These are phyloP conservation scores for Aspergillus asperescens DNA, from an alignment of 495 filamentous ascomycete genomes.

Conservation along the genomic window DNA sequence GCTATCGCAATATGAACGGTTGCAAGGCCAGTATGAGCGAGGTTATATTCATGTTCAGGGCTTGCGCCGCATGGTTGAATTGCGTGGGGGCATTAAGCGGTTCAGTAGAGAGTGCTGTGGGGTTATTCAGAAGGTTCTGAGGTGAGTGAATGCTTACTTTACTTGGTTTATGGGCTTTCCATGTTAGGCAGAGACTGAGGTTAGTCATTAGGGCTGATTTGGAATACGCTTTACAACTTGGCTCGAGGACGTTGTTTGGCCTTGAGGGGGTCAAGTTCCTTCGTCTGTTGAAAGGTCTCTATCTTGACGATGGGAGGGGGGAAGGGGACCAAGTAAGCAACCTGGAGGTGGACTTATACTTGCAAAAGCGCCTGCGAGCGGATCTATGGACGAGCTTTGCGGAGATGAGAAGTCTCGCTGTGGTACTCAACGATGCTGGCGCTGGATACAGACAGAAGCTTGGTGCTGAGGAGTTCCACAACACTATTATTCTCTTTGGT, in stretches of 20 bases:
- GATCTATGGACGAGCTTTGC: neutral
- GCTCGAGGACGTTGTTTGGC: neutral
- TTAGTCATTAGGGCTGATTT: neutral
- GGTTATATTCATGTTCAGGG: constrained; percentile 1
- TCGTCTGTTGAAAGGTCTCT: neutral
- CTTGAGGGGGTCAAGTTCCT: neutral
- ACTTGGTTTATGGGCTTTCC: neutral
- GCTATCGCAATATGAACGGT: constrained; percentile 1
- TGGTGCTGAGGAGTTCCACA: neutral
- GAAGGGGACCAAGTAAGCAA: neutral
- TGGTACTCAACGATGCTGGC: neutral
- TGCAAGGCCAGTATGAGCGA: neutral
- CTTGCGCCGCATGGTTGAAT: neutral
- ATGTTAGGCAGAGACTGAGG: neutral
- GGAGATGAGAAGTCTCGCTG: neutral
- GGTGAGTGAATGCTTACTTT: neutral
- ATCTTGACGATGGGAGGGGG: neutral
- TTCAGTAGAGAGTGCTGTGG: neutral
- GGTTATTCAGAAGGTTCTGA: neutral
- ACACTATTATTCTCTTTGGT: neutral
- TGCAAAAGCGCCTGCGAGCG: neutral
- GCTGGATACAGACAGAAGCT: neutral
- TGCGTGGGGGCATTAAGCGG: neutral
- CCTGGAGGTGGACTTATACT: neutral
- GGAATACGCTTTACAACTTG: constrained; percentile 2